phyloP scores from a whole-genome alignment of 2,329 filamentous ascomycete species.

The Fusarium piperis region DNA sequence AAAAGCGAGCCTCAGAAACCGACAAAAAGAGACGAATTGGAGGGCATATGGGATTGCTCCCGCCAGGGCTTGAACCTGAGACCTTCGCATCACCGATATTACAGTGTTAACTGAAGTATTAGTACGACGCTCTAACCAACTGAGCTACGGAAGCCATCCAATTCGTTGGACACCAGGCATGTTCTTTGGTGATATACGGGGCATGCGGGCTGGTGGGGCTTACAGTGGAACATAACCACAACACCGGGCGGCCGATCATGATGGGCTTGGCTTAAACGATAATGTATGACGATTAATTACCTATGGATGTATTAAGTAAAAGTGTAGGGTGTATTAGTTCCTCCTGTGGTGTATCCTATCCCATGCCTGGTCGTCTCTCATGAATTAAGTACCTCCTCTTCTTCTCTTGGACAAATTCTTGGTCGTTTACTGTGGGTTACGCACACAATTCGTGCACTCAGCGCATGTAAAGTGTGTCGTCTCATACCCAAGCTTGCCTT shows the following conservation, averaged over 20 bases:
- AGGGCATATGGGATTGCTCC: slow-evolving; percentile 41
- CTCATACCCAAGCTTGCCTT: slow-evolving; percentile 23
- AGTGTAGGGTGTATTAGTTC: not conserved
- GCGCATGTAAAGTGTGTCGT: slow-evolving; percentile 43
- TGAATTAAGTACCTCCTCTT: not conserved
- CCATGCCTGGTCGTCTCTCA: not conserved
- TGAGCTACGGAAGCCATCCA: slow-evolving; percentile 45
- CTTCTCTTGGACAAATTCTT: not conserved
- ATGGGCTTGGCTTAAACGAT: not conserved
- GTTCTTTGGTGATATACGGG: not conserved
- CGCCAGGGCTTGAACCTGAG: slow-evolving; percentile 47
- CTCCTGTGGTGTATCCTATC: not conserved
- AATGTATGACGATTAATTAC: slow-evolving; percentile 9
- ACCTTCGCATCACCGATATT: slow-evolving; percentile 43
- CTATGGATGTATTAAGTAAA: not conserved
- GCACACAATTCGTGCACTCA: slow-evolving; percentile 37
- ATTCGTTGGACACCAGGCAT: not conserved
- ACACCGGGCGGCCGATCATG: not conserved
- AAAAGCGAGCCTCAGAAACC: not conserved
- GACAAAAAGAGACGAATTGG: slow-evolving; percentile 18
- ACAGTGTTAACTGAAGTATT: slow-evolving; percentile 37
- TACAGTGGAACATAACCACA: not conserved
- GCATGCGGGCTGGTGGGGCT: not conserved
- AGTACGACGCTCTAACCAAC: slow-evolving; percentile 46
- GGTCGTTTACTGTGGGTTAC: not conserved